Base-by-base conservation (phyloP, 306 rosid species). In the Castanea crenata region DNA sequence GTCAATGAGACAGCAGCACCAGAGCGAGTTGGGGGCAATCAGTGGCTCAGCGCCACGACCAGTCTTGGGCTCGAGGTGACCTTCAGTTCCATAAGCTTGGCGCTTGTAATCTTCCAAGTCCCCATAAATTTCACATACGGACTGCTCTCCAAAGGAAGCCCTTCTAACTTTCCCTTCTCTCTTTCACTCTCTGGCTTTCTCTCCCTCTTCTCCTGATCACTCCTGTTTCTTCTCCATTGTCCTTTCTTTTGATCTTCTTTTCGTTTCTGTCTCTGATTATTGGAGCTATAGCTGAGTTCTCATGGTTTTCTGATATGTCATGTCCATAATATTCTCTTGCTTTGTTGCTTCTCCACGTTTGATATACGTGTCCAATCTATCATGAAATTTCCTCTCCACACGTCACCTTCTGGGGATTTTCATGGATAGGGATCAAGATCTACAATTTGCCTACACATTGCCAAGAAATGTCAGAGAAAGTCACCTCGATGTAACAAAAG, bases 21-120 rank as follows among this genome's bases (percentile, higher is more conserved):
- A 35, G 98, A 92, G 2, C 76, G 82, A 27, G 99, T 91, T 1
- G 98, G 99, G 54, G 81, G 98, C n/a, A n/a, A 11, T 93, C 99
- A 5, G 97, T 90, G 32, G 91, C 75, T 2, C 96, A 49, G 92
- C 85, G 1, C 93, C 92, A 19, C 97, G 97, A 76, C 94, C 92
- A 41, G 67, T 61, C 73, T 81, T 73, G 0, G 94, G 94, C 56
- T 95, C 8, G 11, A 78, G 85, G 46, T 95, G 99, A 65, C 97
- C 99, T 55, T 95, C 80, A 0, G 90, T 77, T 0, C 99, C 99
- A 20, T 95, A 95, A 1, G 85, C 98, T 44, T 85, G 87, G 11
- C 34, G 74, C 89, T 95, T 93, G 80, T 92, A 95, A 23, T 95
- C 99, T 70, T 95, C 98, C 81, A 90, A n/a, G 58, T 86, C 88